Evolutionary conservation across 768 basidiomycete species (phyloP).

Genomic region (Pisolithus albus): DNA sequence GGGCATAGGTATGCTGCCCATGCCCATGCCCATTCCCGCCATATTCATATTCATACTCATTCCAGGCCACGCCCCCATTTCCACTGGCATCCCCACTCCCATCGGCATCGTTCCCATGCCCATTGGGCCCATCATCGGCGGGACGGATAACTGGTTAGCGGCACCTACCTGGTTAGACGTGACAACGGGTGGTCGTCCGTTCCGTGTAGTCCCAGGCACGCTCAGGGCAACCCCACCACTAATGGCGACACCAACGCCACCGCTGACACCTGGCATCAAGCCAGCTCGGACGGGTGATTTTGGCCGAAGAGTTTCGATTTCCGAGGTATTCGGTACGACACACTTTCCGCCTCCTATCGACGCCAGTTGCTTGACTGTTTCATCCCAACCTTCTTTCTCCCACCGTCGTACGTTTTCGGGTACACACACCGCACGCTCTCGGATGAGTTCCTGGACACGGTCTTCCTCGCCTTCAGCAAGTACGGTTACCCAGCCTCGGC

Average conservation of each 20-base stretch:
- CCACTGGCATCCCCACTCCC: slow-evolving; percentile 32
- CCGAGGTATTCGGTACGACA: slow-evolving; percentile 67
- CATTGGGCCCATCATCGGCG: slow-evolving; percentile 20
- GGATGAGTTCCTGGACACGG: slow-evolving; percentile 34
- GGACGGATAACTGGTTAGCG: slow-evolving; percentile 26
- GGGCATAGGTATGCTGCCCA: slow-evolving; percentile 32
- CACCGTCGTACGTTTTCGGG: slow-evolving; percentile 35
- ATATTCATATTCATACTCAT: slow-evolving; percentile 36
- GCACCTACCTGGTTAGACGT: slow-evolving; percentile 9
- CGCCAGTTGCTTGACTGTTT: slow-evolving; percentile 46
- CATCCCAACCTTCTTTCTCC: slow-evolving; percentile 62
- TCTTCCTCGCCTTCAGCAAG: slow-evolving; percentile 58
- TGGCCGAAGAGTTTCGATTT: slow-evolving; percentile 79
- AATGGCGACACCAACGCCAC: slow-evolving; percentile 15
- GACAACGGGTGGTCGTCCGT: slow-evolving; percentile 10
- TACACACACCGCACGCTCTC: slow-evolving; percentile 24
- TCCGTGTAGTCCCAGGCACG: slow-evolving; percentile 10
- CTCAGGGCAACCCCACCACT: slow-evolving; percentile 3
- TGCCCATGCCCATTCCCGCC: slow-evolving; percentile 34
- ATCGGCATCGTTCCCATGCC: slow-evolving; percentile 33
- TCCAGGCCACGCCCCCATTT: slow-evolving; percentile 27
- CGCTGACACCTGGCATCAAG: slow-evolving; percentile 13
- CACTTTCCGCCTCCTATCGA: slow-evolving; percentile 41
- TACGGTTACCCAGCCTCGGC: slow-evolving; percentile 91
- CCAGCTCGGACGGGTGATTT: slow-evolving; percentile 68